A percentile compares a stretch with the other conserved stretches of the same genome.
Evolutionary conservation across 805 yeast genomes (phyloP).

Genomic region (Limtongia smithiae): DNA sequence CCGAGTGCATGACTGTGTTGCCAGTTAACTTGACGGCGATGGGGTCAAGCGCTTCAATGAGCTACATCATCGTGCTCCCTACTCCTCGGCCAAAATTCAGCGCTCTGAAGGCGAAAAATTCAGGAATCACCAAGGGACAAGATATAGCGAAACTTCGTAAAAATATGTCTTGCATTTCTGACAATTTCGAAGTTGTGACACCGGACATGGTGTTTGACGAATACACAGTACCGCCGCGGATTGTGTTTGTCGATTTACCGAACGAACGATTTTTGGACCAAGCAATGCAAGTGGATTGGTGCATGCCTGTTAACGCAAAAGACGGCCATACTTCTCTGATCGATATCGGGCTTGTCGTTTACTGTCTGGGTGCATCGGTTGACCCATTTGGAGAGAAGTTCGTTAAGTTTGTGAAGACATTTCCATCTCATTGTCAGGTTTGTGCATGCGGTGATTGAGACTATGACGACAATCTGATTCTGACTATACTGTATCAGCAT

Average conservation of each 20-base stretch:
- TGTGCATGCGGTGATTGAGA: too few relatives aligned
- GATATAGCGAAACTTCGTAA: conserved; percentile 55
- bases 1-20: conserved; percentile 28
- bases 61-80: conserved; percentile 61
- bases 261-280: conserved; percentile 42
- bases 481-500: conserved; percentile 48
- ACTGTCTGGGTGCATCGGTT: conserved; percentile 62
- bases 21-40: conserved; percentile 2
- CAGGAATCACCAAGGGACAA: conserved; percentile 68
- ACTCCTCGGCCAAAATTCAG: conserved; percentile 75
- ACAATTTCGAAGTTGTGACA: conserved; percentile 52
- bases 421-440: conserved; percentile 44
- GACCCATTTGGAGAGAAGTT: conserved; percentile 47
- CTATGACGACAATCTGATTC: too few relatives aligned
- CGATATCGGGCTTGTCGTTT: conserved; percentile 51
- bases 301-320: background rate
- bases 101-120: conserved; percentile 56
- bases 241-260: conserved; percentile 74
- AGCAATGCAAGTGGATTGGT: conserved; percentile 5
- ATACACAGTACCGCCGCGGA: conserved; percentile 53
- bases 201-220: conserved; percentile 74
- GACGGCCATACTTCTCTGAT: too few relatives aligned
- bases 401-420: conserved; percentile 43
- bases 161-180: conserved; percentile 55
- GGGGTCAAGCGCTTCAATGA: conserved; percentile 46